Evolutionary conservation across 2,329 filamentous ascomycete species (phyloP).

Genomic region (Cladophialophora psammophila): DNA sequence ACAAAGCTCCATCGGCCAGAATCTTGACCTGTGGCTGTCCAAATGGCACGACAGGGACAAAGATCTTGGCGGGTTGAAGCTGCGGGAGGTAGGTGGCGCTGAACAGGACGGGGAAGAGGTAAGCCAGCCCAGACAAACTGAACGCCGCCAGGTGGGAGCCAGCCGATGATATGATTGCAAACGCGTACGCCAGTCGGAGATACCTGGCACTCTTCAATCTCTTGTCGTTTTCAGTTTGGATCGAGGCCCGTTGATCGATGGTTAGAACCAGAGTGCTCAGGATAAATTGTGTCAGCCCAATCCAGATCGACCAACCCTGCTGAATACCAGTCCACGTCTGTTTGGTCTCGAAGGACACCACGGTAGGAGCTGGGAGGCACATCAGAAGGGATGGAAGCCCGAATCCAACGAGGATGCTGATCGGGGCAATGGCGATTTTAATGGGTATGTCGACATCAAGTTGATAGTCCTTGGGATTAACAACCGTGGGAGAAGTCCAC

Average conservation of each 20-base stretch:
- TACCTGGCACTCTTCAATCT: conserved; percentile 43
- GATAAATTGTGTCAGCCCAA: conserved; percentile 50
- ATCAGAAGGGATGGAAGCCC: conserved; percentile 55
- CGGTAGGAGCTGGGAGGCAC: conserved; percentile 51
- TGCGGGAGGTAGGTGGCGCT: conserved; percentile 43
- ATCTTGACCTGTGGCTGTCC: conserved; percentile 43
- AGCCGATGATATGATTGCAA: conserved; percentile 51
- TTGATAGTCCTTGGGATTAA: conserved; percentile 46
- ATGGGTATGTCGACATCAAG: conserved; percentile 44
- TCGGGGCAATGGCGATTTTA: conserved; percentile 49
- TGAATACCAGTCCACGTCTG: conserved; percentile 59
- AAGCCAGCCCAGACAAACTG: conserved; percentile 51
- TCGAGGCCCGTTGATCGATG: conserved; percentile 41
- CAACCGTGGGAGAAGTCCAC: conserved; percentile 51
- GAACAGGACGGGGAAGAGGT: conserved; percentile 48
- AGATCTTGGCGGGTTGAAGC: conserved; percentile 51
- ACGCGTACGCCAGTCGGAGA: conserved; percentile 51
- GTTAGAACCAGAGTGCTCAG: conserved; percentile 42
- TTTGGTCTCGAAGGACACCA: conserved; percentile 52
- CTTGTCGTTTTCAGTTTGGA: conserved; percentile 35
- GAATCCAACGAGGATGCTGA: conserved; percentile 54
- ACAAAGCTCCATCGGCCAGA: conserved; percentile 52
- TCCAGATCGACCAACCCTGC: conserved; percentile 60
- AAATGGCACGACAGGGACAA: conserved; percentile 48
- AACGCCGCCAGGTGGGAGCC: conserved; percentile 52